Evolutionary conservation across 345 rosid species (phyloP).

Genomic region (Lepidium didymum): DNA sequence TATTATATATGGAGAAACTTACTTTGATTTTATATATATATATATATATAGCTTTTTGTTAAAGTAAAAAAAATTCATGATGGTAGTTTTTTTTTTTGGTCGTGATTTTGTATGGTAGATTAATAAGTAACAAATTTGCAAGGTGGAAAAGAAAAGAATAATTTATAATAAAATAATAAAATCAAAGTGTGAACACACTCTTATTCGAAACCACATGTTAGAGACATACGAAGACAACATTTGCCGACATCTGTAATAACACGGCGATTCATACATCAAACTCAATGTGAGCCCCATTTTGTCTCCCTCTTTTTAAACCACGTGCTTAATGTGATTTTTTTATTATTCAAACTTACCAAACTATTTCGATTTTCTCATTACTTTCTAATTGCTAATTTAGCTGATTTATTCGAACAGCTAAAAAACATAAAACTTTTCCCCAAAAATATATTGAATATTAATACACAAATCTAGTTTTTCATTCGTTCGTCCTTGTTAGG

Average conservation of each 20-base stretch:
- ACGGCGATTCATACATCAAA: slow-evolving; percentile 13
- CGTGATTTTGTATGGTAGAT: too few relatives aligned
- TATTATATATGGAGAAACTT: too few relatives aligned
- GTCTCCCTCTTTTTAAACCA: not conserved
- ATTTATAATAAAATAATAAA: not conserved
- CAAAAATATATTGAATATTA: not conserved
- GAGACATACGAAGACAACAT: slow-evolving; percentile 13
- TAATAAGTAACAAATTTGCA: not conserved
- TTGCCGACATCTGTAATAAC: slow-evolving; percentile 25
- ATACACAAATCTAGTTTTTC: not conserved
- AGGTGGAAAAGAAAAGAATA: not conserved
- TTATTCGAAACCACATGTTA: slow-evolving; percentile 11
- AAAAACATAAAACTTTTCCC: not conserved
- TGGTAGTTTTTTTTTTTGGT: too few relatives aligned
- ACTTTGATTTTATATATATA: too few relatives aligned
- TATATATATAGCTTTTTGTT: too few relatives aligned
- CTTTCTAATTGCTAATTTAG: not conserved
- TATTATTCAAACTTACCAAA: slow-evolving; percentile 6
- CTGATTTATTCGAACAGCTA: not conserved
- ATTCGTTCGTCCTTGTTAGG: slow-evolving; percentile 14
- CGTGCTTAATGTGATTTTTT: slow-evolving; percentile 14
- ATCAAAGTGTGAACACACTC: slow-evolving; percentile 14
- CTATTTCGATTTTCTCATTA: not conserved
- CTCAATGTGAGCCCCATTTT: not conserved
- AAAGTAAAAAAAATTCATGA: too few relatives aligned